phyloP scores from a whole-genome alignment of 2,329 filamentous ascomycete genomes.

The Ophiostoma sp. region DNA sequence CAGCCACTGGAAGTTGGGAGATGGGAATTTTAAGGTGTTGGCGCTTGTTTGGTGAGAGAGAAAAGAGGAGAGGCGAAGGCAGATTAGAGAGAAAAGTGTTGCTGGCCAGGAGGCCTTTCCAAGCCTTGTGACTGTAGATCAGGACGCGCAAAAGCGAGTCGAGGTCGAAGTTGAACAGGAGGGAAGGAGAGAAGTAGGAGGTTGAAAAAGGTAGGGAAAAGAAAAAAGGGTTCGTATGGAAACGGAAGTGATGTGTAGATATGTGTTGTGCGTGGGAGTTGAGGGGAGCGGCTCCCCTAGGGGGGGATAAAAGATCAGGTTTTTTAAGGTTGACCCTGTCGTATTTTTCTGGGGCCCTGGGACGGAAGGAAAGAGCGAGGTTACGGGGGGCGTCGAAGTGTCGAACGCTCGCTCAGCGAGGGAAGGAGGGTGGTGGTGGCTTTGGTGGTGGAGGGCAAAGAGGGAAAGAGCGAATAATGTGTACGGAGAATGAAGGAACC shows the following conservation, averaged over 20 bases:
- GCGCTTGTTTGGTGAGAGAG: neutral
- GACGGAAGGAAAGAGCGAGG: constrained; percentile 16
- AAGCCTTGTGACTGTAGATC: constrained; percentile 18
- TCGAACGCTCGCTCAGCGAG: neutral
- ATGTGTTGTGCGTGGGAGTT: constrained; percentile 15
- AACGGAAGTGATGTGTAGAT: constrained; percentile 25
- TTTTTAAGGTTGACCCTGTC: constrained; percentile 22
- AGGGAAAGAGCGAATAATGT: neutral
- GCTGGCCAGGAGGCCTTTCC: constrained; percentile 21
- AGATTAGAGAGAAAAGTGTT: neutral
- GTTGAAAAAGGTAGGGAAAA: constrained; percentile 4
- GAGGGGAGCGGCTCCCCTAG: constrained; percentile 9
- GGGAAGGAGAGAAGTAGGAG: neutral
- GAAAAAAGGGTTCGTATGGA: constrained; percentile 11
- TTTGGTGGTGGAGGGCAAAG: neutral
- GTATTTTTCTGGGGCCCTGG: constrained; percentile 20
- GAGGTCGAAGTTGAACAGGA: neutral
- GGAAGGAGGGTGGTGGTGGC: neutral
- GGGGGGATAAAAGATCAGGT: constrained; percentile 19
- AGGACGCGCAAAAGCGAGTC: neutral
- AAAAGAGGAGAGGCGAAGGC: neutral
- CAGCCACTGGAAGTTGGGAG: neutral
- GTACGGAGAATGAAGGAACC: neutral
- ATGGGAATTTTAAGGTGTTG: neutral
- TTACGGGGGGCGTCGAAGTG: neutral